Percentiles rank a stretch among this genome's conserved stretches.
Conservation (phyloP, 2,329 filamentous ascomycete genomes). For the Monilinia fructigena region DNA sequence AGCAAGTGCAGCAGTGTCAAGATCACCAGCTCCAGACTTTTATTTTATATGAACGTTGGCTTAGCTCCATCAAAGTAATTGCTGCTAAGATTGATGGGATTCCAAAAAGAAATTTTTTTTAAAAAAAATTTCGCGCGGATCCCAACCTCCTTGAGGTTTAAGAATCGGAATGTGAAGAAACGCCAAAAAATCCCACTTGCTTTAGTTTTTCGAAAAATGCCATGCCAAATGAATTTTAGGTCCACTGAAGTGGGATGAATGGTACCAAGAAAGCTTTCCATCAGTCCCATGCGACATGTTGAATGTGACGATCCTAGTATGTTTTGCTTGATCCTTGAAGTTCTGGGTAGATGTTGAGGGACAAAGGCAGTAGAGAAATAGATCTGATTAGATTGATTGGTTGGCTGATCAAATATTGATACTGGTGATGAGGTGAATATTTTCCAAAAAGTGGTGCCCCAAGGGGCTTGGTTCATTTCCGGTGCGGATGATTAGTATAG, state of each 20-base stretch:
- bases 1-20: neutral
- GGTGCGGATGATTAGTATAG: neutral
- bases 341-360: neutral
- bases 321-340: neutral
- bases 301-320: neutral
- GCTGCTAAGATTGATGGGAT: neutral
- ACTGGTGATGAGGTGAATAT: neutral
- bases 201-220: neutral
- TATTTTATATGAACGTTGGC: neutral
- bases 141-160: neutral
- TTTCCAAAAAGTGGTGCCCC: too few species aligned
- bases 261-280: neutral
- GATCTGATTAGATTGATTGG: constrained; percentile 10
- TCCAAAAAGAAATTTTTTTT: neutral
- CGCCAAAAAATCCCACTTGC: neutral
- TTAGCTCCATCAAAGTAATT: neutral
- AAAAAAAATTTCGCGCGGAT: neutral
- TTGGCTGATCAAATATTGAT: neutral
- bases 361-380: neutral
- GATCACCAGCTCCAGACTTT: neutral
- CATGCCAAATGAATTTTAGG: neutral
- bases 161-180: neutral
- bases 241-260: too few species aligned
- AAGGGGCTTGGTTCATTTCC: neutral
- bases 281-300: too few species aligned